phyloP scores from a whole-genome alignment of 2,329 filamentous ascomycete species.

The Pseudomassariella vexata region DNA sequence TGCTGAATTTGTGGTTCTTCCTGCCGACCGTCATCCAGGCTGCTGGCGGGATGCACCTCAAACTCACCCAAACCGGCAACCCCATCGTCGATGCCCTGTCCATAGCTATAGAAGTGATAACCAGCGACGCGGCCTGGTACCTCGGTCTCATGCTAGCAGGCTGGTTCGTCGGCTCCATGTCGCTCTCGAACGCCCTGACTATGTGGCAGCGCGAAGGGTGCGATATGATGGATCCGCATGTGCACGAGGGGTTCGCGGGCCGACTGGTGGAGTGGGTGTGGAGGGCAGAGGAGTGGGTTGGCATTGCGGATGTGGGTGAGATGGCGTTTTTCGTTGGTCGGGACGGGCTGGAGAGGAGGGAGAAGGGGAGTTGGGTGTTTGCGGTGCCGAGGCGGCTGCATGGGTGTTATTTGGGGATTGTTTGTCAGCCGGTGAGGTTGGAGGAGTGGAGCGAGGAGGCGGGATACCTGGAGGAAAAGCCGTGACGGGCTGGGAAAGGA shows the following conservation, averaged over 20 bases:
- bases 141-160: constrained; percentile 14
- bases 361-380: constrained; percentile 6
- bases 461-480: no score
- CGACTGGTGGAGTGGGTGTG: constrained; percentile 6
- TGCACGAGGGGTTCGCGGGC: constrained; percentile 3
- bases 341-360: not conserved
- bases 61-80: not conserved
- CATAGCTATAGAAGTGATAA: not conserved
- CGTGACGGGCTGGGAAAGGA: no score
- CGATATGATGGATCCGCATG: constrained; percentile 5
- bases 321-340: not conserved
- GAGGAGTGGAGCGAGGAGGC: no score
- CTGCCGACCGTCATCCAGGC: constrained; percentile 14
- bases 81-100: not conserved
- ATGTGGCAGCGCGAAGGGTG: constrained; percentile 14
- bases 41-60: constrained; percentile 6
- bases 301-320: constrained; percentile 8
- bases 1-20: constrained; percentile 18
- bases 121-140: constrained; percentile 9
- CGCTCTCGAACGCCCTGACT: constrained; percentile 14
- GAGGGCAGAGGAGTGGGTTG: constrained; percentile 10
- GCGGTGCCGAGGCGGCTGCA: constrained; percentile 9
- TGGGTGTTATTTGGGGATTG: constrained; percentile 6
- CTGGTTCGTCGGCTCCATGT: constrained; percentile 16
- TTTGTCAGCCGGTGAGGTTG: no score